Evolutionary conservation across 2,329 filamentous ascomycete genomes (phyloP).

Genomic region (Arthrobotrys musiformis): DNA sequence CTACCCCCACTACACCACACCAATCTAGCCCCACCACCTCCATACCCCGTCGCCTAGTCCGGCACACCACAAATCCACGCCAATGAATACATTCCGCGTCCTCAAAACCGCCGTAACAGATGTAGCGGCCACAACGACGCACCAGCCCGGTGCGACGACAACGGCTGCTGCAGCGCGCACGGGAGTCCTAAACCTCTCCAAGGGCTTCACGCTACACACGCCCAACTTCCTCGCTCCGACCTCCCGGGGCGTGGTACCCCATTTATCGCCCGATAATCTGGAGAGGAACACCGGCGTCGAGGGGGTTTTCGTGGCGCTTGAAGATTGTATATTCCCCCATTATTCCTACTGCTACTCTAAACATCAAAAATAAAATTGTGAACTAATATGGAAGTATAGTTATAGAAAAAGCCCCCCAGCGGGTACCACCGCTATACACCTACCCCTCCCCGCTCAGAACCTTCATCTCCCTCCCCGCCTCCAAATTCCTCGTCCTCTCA

Average conservation of each 20-base stretch:
- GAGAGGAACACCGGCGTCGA: slow-evolving; percentile 72
- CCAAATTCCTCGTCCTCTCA: slow-evolving; percentile 76
- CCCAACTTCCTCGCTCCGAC: slow-evolving; percentile 83
- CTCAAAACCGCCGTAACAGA: slow-evolving; percentile 54
- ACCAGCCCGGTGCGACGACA: slow-evolving; percentile 15
- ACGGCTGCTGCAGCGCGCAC: slow-evolving; percentile 36
- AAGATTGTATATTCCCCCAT: slow-evolving; percentile 78
- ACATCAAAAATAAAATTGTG: no score
- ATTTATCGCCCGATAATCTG: slow-evolving; percentile 87
- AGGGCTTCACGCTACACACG: slow-evolving; percentile 75
- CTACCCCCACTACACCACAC: background rate
- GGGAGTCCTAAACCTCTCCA: slow-evolving; percentile 47
- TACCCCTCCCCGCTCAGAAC: slow-evolving; percentile 73
- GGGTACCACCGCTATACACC: slow-evolving; percentile 64
- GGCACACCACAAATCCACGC: background rate
- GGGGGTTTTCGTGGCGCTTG: slow-evolving; percentile 82
- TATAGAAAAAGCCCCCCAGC: slow-evolving; percentile 70
- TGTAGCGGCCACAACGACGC: slow-evolving; percentile 43
- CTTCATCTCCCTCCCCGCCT: slow-evolving; percentile 78
- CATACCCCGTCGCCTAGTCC: background rate
- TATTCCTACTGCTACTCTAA: slow-evolving; percentile 29
- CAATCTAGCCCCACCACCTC: background rate
- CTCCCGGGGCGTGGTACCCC: slow-evolving; percentile 85
- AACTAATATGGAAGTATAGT: slow-evolving; percentile 65
- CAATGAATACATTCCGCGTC: slow-evolving; percentile 54